Evolutionary conservation across 768 basidiomycete genomes (phyloP).

Genomic region (Pilatotrama ljubarskyi): DNA sequence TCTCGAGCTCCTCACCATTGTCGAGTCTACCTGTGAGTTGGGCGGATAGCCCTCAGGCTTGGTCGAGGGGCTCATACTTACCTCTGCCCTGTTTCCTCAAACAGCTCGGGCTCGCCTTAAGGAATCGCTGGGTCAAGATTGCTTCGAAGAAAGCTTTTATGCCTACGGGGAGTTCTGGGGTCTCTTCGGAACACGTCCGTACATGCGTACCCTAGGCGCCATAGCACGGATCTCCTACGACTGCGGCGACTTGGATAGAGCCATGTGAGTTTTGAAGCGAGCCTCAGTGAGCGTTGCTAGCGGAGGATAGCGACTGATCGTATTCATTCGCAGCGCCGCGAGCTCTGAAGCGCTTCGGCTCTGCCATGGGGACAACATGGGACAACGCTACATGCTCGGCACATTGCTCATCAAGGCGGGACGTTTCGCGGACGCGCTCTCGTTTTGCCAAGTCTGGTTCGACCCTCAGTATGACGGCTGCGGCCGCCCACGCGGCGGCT

Average conservation of each 20-base stretch:
- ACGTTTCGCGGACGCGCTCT: conserved; percentile 41
- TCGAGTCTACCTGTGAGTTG: conserved; percentile 11
- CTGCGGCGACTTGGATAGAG: conserved; percentile 31
- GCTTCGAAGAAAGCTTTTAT: conserved; percentile 37
- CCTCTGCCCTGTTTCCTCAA: too few species aligned
- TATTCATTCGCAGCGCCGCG: conserved; percentile 27
- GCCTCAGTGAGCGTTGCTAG: too few species aligned
- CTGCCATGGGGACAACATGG: conserved; percentile 42
- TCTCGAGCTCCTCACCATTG: conserved; percentile 30
- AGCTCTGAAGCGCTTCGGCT: conserved; percentile 44
- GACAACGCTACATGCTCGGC: conserved; percentile 39
- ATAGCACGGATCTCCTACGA: conserved; percentile 37
- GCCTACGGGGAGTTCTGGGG: conserved; percentile 39
- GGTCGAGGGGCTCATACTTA: too few species aligned
- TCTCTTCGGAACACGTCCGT: conserved; percentile 41
- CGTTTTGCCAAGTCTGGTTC: conserved; percentile 36
- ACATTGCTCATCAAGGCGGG: conserved; percentile 37
- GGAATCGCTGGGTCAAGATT: conserved; percentile 32
- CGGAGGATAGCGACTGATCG: too few species aligned
- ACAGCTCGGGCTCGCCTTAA: conserved; percentile 33
- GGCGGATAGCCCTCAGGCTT: too few species aligned
- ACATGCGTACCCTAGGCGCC: conserved; percentile 44
- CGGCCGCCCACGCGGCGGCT: conserved; percentile 18
- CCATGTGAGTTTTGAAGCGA: conserved; percentile 32
- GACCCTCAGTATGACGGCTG: conserved; percentile 20